Conservation (phyloP, 768 basidiomycete species). For the Gloeostereum incarnatum region DNA sequence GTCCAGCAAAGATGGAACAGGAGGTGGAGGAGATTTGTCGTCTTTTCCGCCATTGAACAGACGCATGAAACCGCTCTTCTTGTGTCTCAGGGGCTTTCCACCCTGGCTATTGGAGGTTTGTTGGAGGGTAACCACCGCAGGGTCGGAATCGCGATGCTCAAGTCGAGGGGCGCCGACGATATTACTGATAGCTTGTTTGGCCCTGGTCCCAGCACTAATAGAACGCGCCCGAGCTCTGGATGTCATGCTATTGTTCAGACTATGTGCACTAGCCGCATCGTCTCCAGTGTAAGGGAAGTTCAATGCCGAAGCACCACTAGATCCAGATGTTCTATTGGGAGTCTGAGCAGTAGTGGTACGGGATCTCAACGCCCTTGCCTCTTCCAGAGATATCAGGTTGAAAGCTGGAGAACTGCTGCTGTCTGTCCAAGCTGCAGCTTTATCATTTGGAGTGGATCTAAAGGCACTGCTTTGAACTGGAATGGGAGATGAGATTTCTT, state of each 20-base stretch:
- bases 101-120: conserved; percentile 11
- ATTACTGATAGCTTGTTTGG: conserved; percentile 35
- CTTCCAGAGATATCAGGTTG: conserved; percentile 66
- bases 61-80: conserved; percentile 77
- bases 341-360: conserved; percentile 36
- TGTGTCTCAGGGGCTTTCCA: conserved; percentile 53
- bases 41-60: conserved; percentile 56
- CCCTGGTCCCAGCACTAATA: conserved; percentile 49
- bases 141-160: conserved; percentile 36
- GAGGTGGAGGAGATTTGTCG: conserved; percentile 36
- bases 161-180: conserved; percentile 25
- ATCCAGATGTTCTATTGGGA: conserved; percentile 15
- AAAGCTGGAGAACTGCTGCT: conserved; percentile 38
- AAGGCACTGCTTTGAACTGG: conserved; percentile 23
- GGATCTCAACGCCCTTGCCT: conserved; percentile 65
- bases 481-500: conserved; percentile 50
- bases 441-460: conserved; percentile 18
- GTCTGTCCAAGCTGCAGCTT: conserved; percentile 49
- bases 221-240: conserved; percentile 44
- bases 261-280: conserved; percentile 15
- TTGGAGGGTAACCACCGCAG: conserved; percentile 12
- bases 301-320: conserved; percentile 14
- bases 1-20: conserved; percentile 44
- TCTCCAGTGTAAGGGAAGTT: conserved; percentile 24
- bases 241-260: conserved; percentile 11